These are phyloP conservation scores for Glonium stellatum DNA, from an alignment of 495 filamentous ascomycete species.

Conservation along the genomic window DNA sequence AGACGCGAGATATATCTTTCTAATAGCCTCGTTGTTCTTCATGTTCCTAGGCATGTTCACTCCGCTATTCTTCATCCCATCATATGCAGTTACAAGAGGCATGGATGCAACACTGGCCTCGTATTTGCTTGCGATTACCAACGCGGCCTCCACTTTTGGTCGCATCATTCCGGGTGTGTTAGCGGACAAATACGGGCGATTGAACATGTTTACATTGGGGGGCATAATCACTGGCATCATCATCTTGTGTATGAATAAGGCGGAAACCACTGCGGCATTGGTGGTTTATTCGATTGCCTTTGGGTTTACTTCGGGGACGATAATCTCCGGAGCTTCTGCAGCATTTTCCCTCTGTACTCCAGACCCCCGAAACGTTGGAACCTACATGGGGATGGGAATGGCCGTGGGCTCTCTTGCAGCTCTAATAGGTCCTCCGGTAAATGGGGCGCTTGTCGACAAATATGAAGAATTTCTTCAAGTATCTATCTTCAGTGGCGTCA, in stretches of 20 bases:
- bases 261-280: slow-evolving; percentile 35
- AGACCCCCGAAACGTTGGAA: slow-evolving; percentile 44
- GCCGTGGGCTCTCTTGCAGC: slow-evolving; percentile 38
- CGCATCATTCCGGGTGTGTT: slow-evolving; percentile 50
- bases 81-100: slow-evolving; percentile 46
- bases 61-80: slow-evolving; percentile 52
- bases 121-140: slow-evolving; percentile 31
- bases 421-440: slow-evolving; percentile 49
- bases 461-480: slow-evolving; percentile 40
- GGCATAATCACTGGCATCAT: slow-evolving; percentile 37
- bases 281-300: slow-evolving; percentile 35
- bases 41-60: slow-evolving; percentile 47
- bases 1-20: slow-evolving; percentile 32
- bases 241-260: slow-evolving; percentile 39
- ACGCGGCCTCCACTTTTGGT: slow-evolving; percentile 46
- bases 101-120: slow-evolving; percentile 40
- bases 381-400: slow-evolving; percentile 52
- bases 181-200: slow-evolving; percentile 47
- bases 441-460: slow-evolving; percentile 41
- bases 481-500: slow-evolving; percentile 44
- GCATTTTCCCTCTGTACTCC: slow-evolving; percentile 36
- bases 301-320: slow-evolving; percentile 42
- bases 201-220: slow-evolving; percentile 41
- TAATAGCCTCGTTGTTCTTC: slow-evolving; percentile 39
- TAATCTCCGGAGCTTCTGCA: slow-evolving; percentile 42